Evolutionary conservation across 2,329 filamentous ascomycete species (phyloP), one percentile per base, ranked within the genome.

Genomic region (Epichloe brachyelytri): DNA sequence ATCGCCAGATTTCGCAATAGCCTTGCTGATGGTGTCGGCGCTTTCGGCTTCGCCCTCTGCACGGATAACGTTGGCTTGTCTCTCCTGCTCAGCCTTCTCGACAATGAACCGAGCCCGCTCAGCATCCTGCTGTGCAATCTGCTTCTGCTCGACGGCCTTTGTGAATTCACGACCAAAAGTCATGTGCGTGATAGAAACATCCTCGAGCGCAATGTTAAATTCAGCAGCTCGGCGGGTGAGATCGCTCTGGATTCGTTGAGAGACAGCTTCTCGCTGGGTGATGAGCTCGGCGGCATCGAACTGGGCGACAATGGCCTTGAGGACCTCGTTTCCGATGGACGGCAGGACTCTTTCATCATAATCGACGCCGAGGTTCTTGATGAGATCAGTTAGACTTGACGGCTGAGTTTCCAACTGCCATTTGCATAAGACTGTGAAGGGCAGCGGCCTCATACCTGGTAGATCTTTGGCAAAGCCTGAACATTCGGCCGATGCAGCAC

Each of bases 171-270:
- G 91, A 61, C 93, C 93, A 68, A 98, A 98, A 49, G 93, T 98
- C 93, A 98, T 98, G 79, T 98, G 93, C 55, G 93, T 98, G 71
- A 98, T 98, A 65, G 88, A 95, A 54, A 98, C 93, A 65, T 98
- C 93, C 73, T 98, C 93, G 50, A 98, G 87, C 30, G 89, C 88
- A 65, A 98, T 98, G 78, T 98, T 95, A 82, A 98, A 98, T 71
- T 98, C 93, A 63, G 84, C 75, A 46, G 93, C 93, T 63, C 93
- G 90, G 74, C 86, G 89, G 65, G 93, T 84, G 47, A 98, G 82
- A 68, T 98, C 93, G 60, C 79, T 78, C 55, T 88, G 89, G 76
- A 98, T 98, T 63, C 90, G 86, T 71, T 96, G 85, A 58, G 85
- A 91, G 62, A 98, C 93, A 57, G 91, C 88, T 75, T 98, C 94